phyloP scores from a whole-genome alignment of 257 asterid genomes.

The Rhazya stricta region DNA sequence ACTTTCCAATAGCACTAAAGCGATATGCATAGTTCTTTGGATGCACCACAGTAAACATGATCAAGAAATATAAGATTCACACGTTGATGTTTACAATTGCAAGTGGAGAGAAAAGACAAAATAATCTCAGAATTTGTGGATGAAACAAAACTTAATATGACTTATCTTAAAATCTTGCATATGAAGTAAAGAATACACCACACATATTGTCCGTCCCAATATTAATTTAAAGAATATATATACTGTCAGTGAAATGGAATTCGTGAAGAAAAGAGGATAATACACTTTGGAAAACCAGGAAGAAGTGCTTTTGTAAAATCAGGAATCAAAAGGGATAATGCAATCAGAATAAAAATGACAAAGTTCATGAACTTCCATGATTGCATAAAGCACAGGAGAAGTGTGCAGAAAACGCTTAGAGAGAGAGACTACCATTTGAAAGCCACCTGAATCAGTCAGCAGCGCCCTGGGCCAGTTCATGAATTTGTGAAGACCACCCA shows the following conservation, averaged over 20 bases:
- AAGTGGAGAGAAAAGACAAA: neutral
- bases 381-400: neutral
- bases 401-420: neutral
- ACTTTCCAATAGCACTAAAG: neutral
- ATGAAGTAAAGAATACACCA: neutral
- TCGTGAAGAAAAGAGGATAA: neutral
- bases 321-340: neutral
- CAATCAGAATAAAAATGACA: neutral
- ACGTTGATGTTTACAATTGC: neutral
- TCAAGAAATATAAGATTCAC: neutral
- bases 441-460: constrained; percentile 98
- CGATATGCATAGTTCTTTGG: neutral
- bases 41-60: neutral
- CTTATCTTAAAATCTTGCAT: neutral
- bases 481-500: constrained; percentile 95
- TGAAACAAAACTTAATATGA: neutral
- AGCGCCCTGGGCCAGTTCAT: constrained; percentile 97
- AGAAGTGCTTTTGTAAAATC: neutral
- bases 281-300: neutral
- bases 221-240: neutral
- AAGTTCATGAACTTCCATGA: neutral
- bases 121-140: neutral
- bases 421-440: constrained; percentile 74
- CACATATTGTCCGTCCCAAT: neutral
- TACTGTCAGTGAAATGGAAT: neutral